phyloP scores from a whole-genome alignment of 108 stramenopile genomes.

The Parmales sp. region DNA sequence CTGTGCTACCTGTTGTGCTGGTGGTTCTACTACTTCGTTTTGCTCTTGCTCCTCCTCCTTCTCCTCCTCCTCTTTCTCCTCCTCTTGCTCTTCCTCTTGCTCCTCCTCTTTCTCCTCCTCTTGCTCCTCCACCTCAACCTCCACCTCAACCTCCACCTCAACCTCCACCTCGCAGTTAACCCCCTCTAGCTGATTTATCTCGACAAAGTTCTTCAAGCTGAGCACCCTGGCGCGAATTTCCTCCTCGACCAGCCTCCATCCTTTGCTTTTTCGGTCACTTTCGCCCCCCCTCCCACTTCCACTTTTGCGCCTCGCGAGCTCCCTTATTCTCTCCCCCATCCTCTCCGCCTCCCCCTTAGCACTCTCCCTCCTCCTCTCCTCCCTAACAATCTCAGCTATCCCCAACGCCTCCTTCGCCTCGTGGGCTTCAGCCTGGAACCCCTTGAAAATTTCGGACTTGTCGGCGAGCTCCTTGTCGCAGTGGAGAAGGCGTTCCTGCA shows the following conservation, averaged over 20 bases:
- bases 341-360: neutral
- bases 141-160: neutral
- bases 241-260: neutral
- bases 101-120: neutral
- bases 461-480: too few relatives aligned
- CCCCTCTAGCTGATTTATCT: neutral
- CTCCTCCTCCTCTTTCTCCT: slow-evolving; percentile 4
- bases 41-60: neutral
- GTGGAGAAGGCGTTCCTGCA: too few relatives aligned
- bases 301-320: neutral
- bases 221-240: neutral
- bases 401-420: too few relatives aligned
- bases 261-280: neutral
- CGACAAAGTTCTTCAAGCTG: neutral
- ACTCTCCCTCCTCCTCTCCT: neutral
- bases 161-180: neutral
- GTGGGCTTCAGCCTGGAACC: too few relatives aligned
- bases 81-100: neutral
- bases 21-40: too few relatives aligned
- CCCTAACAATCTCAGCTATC: neutral
- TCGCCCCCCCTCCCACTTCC: neutral
- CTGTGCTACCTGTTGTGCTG: too few relatives aligned
- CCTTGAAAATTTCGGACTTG: too few relatives aligned
- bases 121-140: neutral
- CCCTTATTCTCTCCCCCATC: neutral